Conservation (phyloP, 371 early-diverging fungal species). For the Mortierella sp. region DNA sequence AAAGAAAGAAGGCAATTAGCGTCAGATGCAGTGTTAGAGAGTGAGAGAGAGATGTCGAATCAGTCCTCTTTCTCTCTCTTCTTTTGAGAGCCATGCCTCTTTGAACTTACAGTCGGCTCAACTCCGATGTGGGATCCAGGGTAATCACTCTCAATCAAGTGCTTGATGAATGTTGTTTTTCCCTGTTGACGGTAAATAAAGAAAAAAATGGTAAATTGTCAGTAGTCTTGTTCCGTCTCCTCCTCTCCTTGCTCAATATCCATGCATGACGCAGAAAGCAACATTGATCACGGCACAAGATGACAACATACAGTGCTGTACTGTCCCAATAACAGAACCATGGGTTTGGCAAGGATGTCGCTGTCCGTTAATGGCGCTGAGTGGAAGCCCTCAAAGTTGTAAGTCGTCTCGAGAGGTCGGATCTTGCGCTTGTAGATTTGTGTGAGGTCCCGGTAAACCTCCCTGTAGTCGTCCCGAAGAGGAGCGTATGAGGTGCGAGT, state of each 20-base stretch:
- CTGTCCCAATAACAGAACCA: conserved; percentile 90
- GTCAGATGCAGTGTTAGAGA: background rate
- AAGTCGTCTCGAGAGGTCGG: conserved; percentile 78
- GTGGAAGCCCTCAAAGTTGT: conserved; percentile 87
- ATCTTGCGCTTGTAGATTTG: conserved; percentile 80
- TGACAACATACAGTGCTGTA: conserved; percentile 75
- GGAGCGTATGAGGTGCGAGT: background rate
- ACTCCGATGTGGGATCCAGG: conserved; percentile 91
- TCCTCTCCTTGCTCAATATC: background rate
- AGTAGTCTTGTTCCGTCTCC: no score
- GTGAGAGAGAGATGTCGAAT: background rate
- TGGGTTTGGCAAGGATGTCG: conserved; percentile 88
- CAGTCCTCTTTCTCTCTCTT: background rate
- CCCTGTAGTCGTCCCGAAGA: conserved; percentile 64
- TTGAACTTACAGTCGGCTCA: conserved; percentile 76
- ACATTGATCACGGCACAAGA: background rate
- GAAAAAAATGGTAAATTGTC: background rate
- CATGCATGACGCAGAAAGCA: background rate
- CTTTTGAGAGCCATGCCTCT: background rate
- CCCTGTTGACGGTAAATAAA: conserved; percentile 61
- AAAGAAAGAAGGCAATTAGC: no score
- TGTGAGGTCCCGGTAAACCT: conserved; percentile 74
- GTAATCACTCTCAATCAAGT: conserved; percentile 85
- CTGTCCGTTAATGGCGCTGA: conserved; percentile 83
- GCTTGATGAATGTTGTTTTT: conserved; percentile 89